A percentile compares a stretch with the other conserved stretches of the same genome.
These are phyloP conservation scores for Brettanomyces anomalus DNA, from an alignment of 805 yeast species.

Conservation along the genomic window DNA sequence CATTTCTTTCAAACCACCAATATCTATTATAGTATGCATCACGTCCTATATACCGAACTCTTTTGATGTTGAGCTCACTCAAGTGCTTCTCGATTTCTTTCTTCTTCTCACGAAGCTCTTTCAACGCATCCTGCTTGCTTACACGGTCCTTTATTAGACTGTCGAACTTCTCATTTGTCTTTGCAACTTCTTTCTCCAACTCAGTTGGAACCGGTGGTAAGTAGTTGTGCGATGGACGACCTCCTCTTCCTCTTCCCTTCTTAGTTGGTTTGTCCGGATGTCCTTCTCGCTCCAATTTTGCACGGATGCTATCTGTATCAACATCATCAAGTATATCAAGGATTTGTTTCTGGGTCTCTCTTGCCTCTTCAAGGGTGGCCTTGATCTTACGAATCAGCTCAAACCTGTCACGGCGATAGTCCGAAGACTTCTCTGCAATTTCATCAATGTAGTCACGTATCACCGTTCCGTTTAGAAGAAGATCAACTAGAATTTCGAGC, in stretches of 20 bases:
- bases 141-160: conserved; percentile 37
- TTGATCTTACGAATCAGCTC: conserved; percentile 59
- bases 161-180: conserved; percentile 33
- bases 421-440: conserved; percentile 55
- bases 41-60: conserved; percentile 68
- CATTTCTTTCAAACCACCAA: conserved; percentile 93
- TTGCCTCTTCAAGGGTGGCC: conserved; percentile 40
- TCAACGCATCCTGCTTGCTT: conserved; percentile 30
- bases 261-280: conserved; percentile 14
- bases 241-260: conserved; percentile 14
- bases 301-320: conserved; percentile 15
- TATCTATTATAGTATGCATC: conserved; percentile 81
- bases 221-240: conserved; percentile 19
- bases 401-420: conserved; percentile 54
- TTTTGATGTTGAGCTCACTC: conserved; percentile 64
- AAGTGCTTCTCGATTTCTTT: conserved; percentile 51
- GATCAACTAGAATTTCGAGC: conserved; percentile 53
- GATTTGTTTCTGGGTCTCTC: conserved; percentile 32
- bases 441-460: conserved; percentile 60
- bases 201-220: conserved; percentile 24
- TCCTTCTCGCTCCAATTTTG: conserved; percentile 10
- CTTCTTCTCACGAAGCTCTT: conserved; percentile 39
- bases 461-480: conserved; percentile 48
- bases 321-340: conserved; percentile 23
- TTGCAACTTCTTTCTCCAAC: conserved; percentile 30